Conservation (phyloP, 1,284 basidiomycete species). For the Melanopsichium pennsylvanicum region DNA sequence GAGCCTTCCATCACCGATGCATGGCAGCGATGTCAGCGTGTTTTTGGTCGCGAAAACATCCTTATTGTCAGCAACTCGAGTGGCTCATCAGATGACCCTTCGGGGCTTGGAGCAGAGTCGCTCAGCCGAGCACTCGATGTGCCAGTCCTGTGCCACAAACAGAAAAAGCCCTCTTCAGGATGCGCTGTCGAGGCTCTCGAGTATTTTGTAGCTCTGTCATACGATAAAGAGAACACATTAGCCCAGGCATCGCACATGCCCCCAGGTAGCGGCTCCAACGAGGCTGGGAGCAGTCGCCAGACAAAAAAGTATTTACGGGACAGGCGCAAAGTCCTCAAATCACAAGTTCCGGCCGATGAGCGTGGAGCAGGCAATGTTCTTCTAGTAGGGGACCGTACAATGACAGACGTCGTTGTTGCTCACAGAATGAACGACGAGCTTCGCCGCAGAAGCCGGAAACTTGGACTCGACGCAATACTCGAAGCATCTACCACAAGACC, state of each 20-base stretch:
- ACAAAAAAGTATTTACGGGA: slow-evolving; percentile 22
- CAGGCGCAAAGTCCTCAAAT: slow-evolving; percentile 15
- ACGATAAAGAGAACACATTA: slow-evolving; percentile 47
- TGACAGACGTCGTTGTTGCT: slow-evolving; percentile 88
- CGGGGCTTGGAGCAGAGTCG: slow-evolving; percentile 86
- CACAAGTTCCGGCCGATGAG: slow-evolving; percentile 72
- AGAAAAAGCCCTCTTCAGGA: slow-evolving; percentile 75
- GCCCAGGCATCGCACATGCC: slow-evolving; percentile 55
- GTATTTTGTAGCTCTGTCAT: slow-evolving; percentile 69
- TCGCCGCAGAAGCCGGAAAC: slow-evolving; percentile 18
- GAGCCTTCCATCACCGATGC: slow-evolving; percentile 70
- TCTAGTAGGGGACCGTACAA: slow-evolving; percentile 86
- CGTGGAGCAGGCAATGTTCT: slow-evolving; percentile 70
- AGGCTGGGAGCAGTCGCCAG: slow-evolving; percentile 33
- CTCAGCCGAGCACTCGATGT: slow-evolving; percentile 79
- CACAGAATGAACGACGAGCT: slow-evolving; percentile 70
- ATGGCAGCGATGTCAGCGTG: slow-evolving; percentile 77
- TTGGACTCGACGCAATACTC: slow-evolving; percentile 34
- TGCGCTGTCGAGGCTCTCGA: slow-evolving; percentile 75
- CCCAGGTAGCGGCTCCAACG: slow-evolving; percentile 12
- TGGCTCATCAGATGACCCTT: slow-evolving; percentile 80
- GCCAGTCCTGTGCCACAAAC: slow-evolving; percentile 80
- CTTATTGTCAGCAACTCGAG: slow-evolving; percentile 94
- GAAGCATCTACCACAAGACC: slow-evolving; percentile 10
- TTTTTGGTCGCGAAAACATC: slow-evolving; percentile 81